Evolutionary conservation across 495 filamentous ascomycete species (phyloP), one percentile per base, ranked within the genome.

Genomic region (Opeltia flavorubescens): DNA sequence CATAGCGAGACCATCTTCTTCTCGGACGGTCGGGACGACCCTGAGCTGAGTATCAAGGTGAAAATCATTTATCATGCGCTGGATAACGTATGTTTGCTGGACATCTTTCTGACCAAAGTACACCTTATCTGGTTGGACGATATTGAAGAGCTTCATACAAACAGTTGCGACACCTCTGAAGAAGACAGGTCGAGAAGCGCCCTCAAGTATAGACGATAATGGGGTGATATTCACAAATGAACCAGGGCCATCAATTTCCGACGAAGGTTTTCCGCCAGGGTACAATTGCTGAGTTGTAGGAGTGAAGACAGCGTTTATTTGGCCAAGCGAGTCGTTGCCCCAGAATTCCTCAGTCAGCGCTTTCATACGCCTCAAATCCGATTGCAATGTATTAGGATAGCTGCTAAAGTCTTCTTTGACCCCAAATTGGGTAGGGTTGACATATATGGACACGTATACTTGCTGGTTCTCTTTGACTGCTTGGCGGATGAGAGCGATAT

Each of bases 71-170:
- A 95, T 84, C 77, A 99, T 75, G 6, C 83, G 75, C 60, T 75
- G 77, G 56, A 99, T 84, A 5, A 99, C 74, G 6, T 89, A 84
- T 0, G 86, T 93, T 66, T 99, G 91, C 64, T 99, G 91, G 15
- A 95, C 77, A 56, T 99, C 91, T 66, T 99, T 96, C 65, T 96
- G 93, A 1, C 91, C 91, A 63, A 99, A 95, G 59, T 95, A 99
- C 1, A 88, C 93, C 35, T 76, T 76, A 34, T 94, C 85, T 2
- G 91, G 86, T 53, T 78, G 72, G 31, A 87, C 81, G 41, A 89
- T 85, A 58, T 95, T 96, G 65, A 98, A 91, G 20, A 98, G 66
- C 70, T 98, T 98, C 81, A 87, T 89, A 65, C 87, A 94, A 9
- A 98, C 83, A 9, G 93, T 96, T 23, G 91, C 89, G 21, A 98